These are phyloP conservation scores for Clavariopsis aquatica DNA, from an alignment of 495 filamentous ascomycete species.

Conservation along the genomic window DNA sequence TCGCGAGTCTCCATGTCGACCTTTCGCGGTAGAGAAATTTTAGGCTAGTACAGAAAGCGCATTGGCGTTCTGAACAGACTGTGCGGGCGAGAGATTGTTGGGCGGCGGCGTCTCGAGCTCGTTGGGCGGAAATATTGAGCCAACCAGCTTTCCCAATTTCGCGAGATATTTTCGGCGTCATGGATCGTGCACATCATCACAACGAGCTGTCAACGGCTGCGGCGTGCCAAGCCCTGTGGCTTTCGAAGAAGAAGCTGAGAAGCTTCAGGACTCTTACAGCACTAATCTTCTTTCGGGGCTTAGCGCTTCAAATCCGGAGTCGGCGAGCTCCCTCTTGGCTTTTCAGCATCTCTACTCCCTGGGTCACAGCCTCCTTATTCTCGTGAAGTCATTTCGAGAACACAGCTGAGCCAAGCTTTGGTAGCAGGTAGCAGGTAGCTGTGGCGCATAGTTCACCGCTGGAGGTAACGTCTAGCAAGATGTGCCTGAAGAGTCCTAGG, in stretches of 20 bases:
- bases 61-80: too few relatives aligned
- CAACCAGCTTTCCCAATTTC: too few relatives aligned
- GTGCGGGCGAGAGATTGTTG: too few relatives aligned
- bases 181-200: not conserved
- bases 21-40: too few relatives aligned
- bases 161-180: too few relatives aligned
- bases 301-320: not conserved
- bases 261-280: not conserved
- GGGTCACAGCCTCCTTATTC: not conserved
- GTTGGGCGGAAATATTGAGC: too few relatives aligned
- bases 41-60: too few relatives aligned
- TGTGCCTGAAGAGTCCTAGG: not conserved
- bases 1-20: too few relatives aligned
- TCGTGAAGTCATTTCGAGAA: not conserved
- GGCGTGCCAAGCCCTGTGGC: not conserved
- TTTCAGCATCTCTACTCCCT: not conserved
- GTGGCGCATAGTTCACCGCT: not conserved
- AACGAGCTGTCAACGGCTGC: not conserved
- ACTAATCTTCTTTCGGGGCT: not conserved
- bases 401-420: not conserved
- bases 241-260: conserved; percentile 3
- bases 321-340: not conserved
- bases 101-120: too few relatives aligned
- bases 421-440: not conserved
- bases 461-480: not conserved